phyloP scores from a whole-genome alignment of 164 flowering plant genomes.

The Liriodendron chinense region DNA sequence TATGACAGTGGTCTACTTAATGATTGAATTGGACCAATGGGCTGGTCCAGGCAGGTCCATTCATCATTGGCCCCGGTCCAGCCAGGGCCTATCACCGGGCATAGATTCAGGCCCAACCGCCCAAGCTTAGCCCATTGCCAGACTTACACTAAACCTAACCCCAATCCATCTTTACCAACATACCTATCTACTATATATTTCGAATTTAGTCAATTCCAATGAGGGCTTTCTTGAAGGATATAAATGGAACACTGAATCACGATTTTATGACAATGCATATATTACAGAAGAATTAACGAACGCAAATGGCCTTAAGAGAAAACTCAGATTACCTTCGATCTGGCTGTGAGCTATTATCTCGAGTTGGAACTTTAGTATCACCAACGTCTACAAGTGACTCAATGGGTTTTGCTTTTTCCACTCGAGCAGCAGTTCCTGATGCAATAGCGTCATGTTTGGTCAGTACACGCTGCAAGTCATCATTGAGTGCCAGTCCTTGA shows the following conservation, averaged over 20 bases:
- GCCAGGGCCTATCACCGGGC: no score
- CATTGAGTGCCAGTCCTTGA: constrained; percentile 90
- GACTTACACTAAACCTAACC: no score
- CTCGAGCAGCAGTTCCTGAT: constrained; percentile 47
- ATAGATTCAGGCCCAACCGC: no score
- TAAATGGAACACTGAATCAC: not conserved
- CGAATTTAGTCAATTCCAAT: not conserved
- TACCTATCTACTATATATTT: constrained; percentile 3
- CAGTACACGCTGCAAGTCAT: constrained; percentile 86
- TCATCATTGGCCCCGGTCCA: no score
- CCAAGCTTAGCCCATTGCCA: no score
- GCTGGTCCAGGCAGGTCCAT: no score
- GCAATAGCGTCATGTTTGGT: constrained; percentile 81
- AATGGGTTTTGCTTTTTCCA: constrained; percentile 51
- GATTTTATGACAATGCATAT: not conserved
- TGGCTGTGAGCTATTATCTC: constrained; percentile 28
- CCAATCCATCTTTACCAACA: no score
- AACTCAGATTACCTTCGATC: constrained; percentile 39
- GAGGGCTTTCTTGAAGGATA: not conserved
- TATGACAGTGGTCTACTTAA: no score
- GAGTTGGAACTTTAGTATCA: constrained; percentile 24
- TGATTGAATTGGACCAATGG: no score
- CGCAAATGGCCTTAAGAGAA: not conserved
- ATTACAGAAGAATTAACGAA: not conserved
- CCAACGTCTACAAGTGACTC: constrained; percentile 53